Evolutionary conservation across 768 basidiomycete species (phyloP), one percentile per base, ranked within the genome.

Genomic region (Candolleomyces eurysporus): DNA sequence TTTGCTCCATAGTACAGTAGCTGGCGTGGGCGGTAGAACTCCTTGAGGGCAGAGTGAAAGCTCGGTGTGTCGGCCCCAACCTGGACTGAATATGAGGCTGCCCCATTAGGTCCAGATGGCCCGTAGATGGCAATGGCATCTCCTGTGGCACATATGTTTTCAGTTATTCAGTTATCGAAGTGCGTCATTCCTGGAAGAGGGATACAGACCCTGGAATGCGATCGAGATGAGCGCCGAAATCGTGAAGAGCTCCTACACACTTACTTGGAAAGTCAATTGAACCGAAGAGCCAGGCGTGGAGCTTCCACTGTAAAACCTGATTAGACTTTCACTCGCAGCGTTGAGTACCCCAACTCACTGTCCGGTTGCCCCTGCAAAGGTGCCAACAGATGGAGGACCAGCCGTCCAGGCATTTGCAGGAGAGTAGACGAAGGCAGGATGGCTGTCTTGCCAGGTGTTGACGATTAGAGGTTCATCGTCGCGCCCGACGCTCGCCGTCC

Each of bases 391-490:
- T 43, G 22, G 30, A 4, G 67, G 63, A 5, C 26, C 8, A 32
- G 19, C 53, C 30, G 26, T 45, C 67, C 67, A 68, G 26, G 63
- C 56, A 5, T 61, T 46, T 10, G 61, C 22, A 36, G 72, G 72
- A 2, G 60, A 52, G 45, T 69, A 73, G 1, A 57, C 45, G 49
- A 71, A 73, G 13, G 64, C 55, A 13, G 68, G 63, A 42, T 71
- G 68, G 22, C 61, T 49, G 59, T 69, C 69, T 52, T 71, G 64
- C 48, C 67, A 67, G 31, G 68, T 73, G 17, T 65, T 65, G 0
- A 71, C 68, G 16, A 69, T 60, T 21, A 71, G 62, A 13, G 26
- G 21, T 57, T 69, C 72, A 48, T 65, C 42, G 3, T 65, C 62
- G 6, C 58, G 31, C 5, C 70, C 71, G 32, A 71, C 58, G 40